Conservation (phyloP, 148 eudicot species). For the Cornus suecica region DNA sequence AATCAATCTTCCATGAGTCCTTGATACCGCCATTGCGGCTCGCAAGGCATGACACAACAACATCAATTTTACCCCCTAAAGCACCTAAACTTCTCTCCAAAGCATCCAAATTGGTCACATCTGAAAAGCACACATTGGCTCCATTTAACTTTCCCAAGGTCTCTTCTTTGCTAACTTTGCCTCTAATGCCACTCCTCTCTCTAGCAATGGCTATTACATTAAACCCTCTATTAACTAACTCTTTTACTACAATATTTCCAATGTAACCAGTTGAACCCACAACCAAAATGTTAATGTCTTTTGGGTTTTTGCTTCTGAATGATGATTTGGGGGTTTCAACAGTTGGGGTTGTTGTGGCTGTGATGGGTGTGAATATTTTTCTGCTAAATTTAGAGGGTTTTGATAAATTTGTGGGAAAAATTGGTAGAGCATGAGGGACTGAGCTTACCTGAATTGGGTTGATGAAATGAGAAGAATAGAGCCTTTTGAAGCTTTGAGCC, state of each 20-base stretch:
- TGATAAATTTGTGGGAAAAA: slow-evolving; percentile 22
- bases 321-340: slow-evolving; percentile 37
- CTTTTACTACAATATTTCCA: slow-evolving; percentile 83
- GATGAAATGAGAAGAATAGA: slow-evolving; percentile 27
- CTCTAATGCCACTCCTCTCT: slow-evolving; percentile 77
- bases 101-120: slow-evolving; percentile 66
- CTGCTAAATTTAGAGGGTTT: slow-evolving; percentile 22
- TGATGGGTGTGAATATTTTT: slow-evolving; percentile 30
- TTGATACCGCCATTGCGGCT: slow-evolving; percentile 80
- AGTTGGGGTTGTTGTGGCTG: slow-evolving; percentile 28
- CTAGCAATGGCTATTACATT: slow-evolving; percentile 89
- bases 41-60: slow-evolving; percentile 91
- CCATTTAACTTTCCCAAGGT: slow-evolving; percentile 58
- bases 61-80: slow-evolving; percentile 68
- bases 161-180: slow-evolving; percentile 64
- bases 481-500: slow-evolving; percentile 23
- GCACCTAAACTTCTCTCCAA: slow-evolving; percentile 50
- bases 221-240: slow-evolving; percentile 72
- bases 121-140: slow-evolving; percentile 84
- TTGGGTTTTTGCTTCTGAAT: slow-evolving; percentile 61
- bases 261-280: slow-evolving; percentile 97
- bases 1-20: slow-evolving; percentile 90
- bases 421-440: slow-evolving; percentile 23
- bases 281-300: slow-evolving; percentile 74
- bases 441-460: slow-evolving; percentile 56